Percentiles rank a stretch among this genome's conserved stretches.
phyloP scores from a whole-genome alignment of 2,329 filamentous ascomycete genomes.

The Lachnellula occidentalis region DNA sequence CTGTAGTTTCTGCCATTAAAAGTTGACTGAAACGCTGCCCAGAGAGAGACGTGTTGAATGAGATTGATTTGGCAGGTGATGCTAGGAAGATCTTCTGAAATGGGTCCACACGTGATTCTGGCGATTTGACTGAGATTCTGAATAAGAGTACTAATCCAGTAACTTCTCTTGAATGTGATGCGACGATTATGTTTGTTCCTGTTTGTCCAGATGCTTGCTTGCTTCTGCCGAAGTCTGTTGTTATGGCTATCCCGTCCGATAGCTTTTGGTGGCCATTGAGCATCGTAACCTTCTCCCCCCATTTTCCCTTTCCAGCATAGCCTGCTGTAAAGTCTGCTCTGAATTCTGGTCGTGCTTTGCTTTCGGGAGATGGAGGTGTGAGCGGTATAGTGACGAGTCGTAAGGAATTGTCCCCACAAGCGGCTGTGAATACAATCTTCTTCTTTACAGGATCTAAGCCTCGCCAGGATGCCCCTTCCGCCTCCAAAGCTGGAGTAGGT shows the following conservation, averaged over 20 bases:
- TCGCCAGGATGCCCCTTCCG: slow-evolving; percentile 45
- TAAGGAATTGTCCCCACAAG: slow-evolving; percentile 52
- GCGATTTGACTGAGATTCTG: slow-evolving; percentile 44
- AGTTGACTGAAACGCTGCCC: slow-evolving; percentile 47
- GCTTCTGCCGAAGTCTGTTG: slow-evolving; percentile 34
- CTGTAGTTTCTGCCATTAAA: slow-evolving; percentile 48
- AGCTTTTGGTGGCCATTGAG: slow-evolving; percentile 49
- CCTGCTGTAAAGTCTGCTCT: slow-evolving; percentile 45
- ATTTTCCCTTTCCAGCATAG: slow-evolving; percentile 54
- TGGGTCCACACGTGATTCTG: slow-evolving; percentile 36
- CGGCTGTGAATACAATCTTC: slow-evolving; percentile 55
- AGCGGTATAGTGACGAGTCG: slow-evolving; percentile 55
- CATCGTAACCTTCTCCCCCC: slow-evolving; percentile 54
- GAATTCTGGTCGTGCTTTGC: slow-evolving; percentile 51
- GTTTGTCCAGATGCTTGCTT: slow-evolving; percentile 6
- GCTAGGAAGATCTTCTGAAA: slow-evolving; percentile 58
- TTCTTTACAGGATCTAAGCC: slow-evolving; percentile 44
- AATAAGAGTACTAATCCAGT: slow-evolving; percentile 54
- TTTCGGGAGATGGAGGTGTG: slow-evolving; percentile 55
- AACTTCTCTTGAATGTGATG: slow-evolving; percentile 54
- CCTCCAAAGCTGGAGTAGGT: slow-evolving; percentile 43
- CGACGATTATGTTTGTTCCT: slow-evolving; percentile 48
- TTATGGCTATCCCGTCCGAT: slow-evolving; percentile 52
- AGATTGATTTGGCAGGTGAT: slow-evolving; percentile 47
- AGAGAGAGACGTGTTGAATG: slow-evolving; percentile 51